phyloP scores from a whole-genome alignment of 2,329 filamentous ascomycete species.

The Tolypocladium ovalisporum region DNA sequence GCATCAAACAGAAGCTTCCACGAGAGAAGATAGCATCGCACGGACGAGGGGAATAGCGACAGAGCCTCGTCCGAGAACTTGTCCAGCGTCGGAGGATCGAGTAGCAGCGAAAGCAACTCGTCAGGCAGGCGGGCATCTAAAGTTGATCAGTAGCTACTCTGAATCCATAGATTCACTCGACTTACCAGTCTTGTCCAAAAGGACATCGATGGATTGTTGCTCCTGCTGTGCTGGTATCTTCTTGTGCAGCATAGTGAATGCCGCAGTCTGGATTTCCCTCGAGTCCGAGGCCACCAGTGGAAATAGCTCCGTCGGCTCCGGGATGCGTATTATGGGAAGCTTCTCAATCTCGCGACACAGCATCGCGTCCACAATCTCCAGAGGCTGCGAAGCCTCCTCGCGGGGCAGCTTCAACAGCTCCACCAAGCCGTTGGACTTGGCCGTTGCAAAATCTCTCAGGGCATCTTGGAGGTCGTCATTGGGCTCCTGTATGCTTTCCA shows the following conservation, averaged over 20 bases:
- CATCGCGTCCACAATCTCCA: constrained; percentile 64
- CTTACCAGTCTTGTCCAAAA: constrained; percentile 56
- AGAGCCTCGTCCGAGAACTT: constrained; percentile 55
- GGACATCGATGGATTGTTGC: constrained; percentile 65
- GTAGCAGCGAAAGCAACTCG: constrained; percentile 72
- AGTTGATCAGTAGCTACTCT: background rate
- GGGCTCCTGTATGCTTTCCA: constrained; percentile 56
- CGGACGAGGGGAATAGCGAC: constrained; percentile 53
- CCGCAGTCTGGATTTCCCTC: constrained; percentile 63
- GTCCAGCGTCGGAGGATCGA: constrained; percentile 66
- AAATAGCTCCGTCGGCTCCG: constrained; percentile 60
- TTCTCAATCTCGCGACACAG: constrained; percentile 58
- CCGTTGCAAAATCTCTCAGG: constrained; percentile 47
- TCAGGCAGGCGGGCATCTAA: constrained; percentile 62
- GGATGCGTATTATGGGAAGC: constrained; percentile 49
- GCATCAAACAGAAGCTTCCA: constrained; percentile 90
- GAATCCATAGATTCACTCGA: background rate
- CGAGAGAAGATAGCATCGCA: constrained; percentile 74
- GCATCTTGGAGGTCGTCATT: constrained; percentile 82
- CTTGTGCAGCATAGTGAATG: constrained; percentile 69
- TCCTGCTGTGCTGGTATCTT: constrained; percentile 72
- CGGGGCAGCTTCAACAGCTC: constrained; percentile 47
- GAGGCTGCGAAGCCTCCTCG: constrained; percentile 45
- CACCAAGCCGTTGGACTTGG: constrained; percentile 47
- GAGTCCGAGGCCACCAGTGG: constrained; percentile 67